Evolutionary conservation across 352 stramenopile species (phyloP), one percentile per base, ranked within the genome.

Genomic region (Blastocystis sp.): DNA sequence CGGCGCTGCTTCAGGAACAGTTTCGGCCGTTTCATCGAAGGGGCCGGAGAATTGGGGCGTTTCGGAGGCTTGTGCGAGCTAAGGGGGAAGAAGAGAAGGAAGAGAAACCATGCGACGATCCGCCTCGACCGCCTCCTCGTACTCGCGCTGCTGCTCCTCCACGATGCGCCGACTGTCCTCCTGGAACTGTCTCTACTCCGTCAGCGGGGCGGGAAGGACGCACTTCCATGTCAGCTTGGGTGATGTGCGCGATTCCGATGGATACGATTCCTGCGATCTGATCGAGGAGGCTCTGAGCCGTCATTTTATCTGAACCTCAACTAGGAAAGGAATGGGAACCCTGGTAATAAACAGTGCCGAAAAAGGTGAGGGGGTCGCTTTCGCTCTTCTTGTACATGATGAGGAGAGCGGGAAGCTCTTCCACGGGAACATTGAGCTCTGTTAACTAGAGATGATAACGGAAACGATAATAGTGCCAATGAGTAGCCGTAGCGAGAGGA

Each of bases 101-200:
- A 48, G 45, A 34, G 17, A 74, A 9, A 69, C 74, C 11, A 62
- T 28, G 24, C 65, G 14, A 17, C 74, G 45, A 45, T 84, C 74
- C 1, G 74, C 74, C 48, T 66, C 74, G 7, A 84, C 59, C 0
- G 74, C 74, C n/a, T 52, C 74, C 52, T 84, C 74, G 48, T 84
- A 84, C 42, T 84, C 74, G 9, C 34, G 52, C 24, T 45, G 74
- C 54, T 84, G 74, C 24, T 84, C 45, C 42, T 84, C 74, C 42
- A 63, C 57, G 1, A 84, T 28, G 24, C 74, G 74, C 11, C 74
- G n/a, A 34, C 66, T 64, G 11, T 84, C 74, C 42, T 84, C 74
- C n/a, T 68, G 34, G 17, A 38, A 59, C 45, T 84, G 74, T 54
- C 74, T 34, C 74, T 84, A 69, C 24, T 19, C 2, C 54, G 48